Conservation (phyloP, 352 stramenopile species). For the Pythium utonaiense region DNA sequence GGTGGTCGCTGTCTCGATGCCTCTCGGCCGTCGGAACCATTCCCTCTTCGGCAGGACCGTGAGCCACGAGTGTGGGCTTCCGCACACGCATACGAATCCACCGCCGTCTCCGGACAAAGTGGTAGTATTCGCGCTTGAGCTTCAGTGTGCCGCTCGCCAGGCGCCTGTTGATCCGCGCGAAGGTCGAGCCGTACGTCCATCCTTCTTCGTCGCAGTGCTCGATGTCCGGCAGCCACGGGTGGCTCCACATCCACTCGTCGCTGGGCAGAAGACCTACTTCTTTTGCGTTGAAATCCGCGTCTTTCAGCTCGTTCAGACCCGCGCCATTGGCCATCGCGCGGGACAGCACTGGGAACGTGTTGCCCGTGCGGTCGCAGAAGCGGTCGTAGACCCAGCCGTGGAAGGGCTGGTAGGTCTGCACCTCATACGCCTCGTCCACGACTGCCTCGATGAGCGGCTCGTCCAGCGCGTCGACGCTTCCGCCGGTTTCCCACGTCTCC, state of each 20-base stretch:
- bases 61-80: slow-evolving; percentile 30
- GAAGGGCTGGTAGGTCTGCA: slow-evolving; percentile 82
- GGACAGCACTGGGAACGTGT: slow-evolving; percentile 61
- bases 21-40: background rate
- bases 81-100: slow-evolving; percentile 81
- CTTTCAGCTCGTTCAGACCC: slow-evolving; percentile 43
- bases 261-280: slow-evolving; percentile 66
- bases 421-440: slow-evolving; percentile 82
- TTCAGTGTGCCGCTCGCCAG: slow-evolving; percentile 75
- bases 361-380: slow-evolving; percentile 77
- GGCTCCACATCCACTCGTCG: slow-evolving; percentile 80
- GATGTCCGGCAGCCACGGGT: slow-evolving; percentile 66
- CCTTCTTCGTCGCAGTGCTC: slow-evolving; percentile 81
- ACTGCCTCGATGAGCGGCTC: slow-evolving; percentile 54
- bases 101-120: slow-evolving; percentile 68
- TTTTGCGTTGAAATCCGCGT: slow-evolving; percentile 28
- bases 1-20: background rate
- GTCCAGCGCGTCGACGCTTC: slow-evolving; percentile 19
- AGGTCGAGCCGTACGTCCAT: slow-evolving; percentile 83
- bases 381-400: slow-evolving; percentile 75
- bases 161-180: slow-evolving; percentile 77
- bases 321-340: slow-evolving; percentile 43
- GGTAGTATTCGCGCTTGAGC: slow-evolving; percentile 69
- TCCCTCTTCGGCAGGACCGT: background rate
- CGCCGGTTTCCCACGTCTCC: slow-evolving; percentile 22